These are phyloP conservation scores for Malassezia sympodialis DNA, from an alignment of 1,284 basidiomycete species.

Conservation along the genomic window DNA sequence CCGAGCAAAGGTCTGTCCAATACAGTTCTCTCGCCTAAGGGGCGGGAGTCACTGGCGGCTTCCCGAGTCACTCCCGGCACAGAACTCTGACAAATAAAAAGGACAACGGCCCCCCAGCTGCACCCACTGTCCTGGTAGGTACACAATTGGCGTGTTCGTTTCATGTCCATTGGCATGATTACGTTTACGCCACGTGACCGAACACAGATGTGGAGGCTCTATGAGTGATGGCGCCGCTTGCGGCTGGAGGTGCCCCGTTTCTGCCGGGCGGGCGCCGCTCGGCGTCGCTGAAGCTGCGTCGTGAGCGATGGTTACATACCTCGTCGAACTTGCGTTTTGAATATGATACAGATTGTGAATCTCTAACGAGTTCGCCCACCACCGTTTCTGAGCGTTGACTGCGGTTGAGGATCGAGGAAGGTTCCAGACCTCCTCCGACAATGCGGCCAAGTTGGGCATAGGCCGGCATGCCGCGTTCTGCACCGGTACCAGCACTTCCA, in stretches of 20 bases:
- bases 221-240: conserved; percentile 6
- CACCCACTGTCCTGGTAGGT: not conserved
- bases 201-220: not conserved
- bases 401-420: conserved; percentile 60
- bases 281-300: conserved; percentile 13
- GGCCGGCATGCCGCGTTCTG: conserved; percentile 58
- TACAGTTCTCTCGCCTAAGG: not conserved
- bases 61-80: not conserved
- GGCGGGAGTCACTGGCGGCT: conserved; percentile 9
- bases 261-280: not conserved
- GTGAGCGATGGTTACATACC: conserved; percentile 47
- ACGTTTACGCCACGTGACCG: not conserved
- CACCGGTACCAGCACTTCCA: conserved; percentile 56
- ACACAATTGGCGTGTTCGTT: not conserved
- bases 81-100: conserved; percentile 1
- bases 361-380: conserved; percentile 77
- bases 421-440: conserved; percentile 68
- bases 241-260: not conserved
- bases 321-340: conserved; percentile 90
- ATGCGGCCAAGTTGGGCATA: conserved; percentile 83
- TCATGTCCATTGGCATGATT: not conserved
- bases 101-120: not conserved
- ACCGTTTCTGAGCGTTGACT: conserved; percentile 66
- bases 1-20: conserved; percentile 1
- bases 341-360: conserved; percentile 73